These are phyloP conservation scores for Epichloe sylvatica DNA, from an alignment of 2,329 filamentous ascomycete genomes.

Conservation along the genomic window DNA sequence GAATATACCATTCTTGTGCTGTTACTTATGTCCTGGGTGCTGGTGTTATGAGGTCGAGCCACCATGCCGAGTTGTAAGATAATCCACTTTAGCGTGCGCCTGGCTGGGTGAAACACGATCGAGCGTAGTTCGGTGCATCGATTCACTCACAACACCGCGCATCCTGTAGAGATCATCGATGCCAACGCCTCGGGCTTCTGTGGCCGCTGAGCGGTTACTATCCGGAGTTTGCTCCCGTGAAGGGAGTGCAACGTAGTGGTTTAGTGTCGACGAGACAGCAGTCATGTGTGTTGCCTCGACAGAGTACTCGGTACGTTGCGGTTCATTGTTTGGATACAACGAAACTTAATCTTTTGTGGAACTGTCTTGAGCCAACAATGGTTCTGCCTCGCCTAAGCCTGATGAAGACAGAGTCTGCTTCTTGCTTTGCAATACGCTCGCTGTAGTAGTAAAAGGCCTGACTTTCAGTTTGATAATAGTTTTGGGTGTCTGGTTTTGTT, in stretches of 20 bases:
- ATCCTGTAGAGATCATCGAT: background rate
- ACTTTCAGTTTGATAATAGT: slow-evolving; percentile 42
- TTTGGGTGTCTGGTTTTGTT: slow-evolving; percentile 42
- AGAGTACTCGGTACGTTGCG: background rate
- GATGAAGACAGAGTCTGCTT: background rate
- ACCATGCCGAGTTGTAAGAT: background rate
- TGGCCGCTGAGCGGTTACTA: background rate
- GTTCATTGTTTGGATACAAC: background rate
- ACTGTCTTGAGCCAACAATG: background rate
- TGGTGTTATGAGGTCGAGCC: background rate
- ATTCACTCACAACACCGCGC: background rate
- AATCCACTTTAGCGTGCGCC: background rate
- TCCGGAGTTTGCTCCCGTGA: background rate
- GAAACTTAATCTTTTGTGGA: background rate
- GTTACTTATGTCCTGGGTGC: background rate
- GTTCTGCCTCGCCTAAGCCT: too few relatives aligned
- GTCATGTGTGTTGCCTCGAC: background rate
- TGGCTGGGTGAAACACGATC: background rate
- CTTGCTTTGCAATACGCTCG: slow-evolving; percentile 3
- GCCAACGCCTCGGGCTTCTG: background rate
- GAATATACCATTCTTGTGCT: background rate
- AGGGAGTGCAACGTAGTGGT: background rate
- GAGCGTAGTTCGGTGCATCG: background rate
- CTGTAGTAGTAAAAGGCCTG: slow-evolving; percentile 5
- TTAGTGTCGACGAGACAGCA: background rate